These are phyloP conservation scores for Podaxis rugospora DNA, from an alignment of 768 basidiomycete species.

Conservation along the genomic window DNA sequence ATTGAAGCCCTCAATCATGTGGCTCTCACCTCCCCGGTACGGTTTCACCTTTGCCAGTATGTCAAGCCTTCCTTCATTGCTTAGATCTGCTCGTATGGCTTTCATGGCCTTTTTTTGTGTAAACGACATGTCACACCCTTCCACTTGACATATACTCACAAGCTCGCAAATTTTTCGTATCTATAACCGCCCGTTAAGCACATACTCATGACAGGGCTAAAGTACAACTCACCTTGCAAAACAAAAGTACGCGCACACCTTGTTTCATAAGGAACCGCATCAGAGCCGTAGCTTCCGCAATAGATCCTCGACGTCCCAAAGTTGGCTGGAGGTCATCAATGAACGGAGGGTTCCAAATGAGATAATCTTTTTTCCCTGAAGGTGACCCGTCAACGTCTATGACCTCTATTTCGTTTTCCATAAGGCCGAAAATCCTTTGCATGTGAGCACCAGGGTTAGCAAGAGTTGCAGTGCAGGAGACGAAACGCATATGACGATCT, in stretches of 20 bases:
- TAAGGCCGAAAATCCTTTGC: conserved; percentile 68
- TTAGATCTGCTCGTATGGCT: conserved; percentile 63
- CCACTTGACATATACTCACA: conserved; percentile 32
- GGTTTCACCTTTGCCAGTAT: conserved; percentile 73
- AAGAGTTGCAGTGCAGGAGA: conserved; percentile 89
- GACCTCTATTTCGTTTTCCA: conserved; percentile 54
- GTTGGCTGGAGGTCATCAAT: conserved; percentile 50
- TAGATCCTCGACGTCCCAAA: conserved; percentile 51
- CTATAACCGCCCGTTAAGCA: conserved; percentile 31
- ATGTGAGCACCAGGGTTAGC: conserved; percentile 73
- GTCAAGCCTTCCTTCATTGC: conserved; percentile 71
- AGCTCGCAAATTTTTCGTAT: conserved; percentile 80
- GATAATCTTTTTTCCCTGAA: conserved; percentile 70
- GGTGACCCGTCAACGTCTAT: conserved; percentile 82
- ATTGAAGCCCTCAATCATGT: not conserved
- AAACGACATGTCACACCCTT: no score
- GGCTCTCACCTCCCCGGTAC: conserved; percentile 68
- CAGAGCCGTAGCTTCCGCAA: conserved; percentile 64
- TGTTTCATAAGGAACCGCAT: conserved; percentile 81
- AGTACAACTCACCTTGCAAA: conserved; percentile 61
- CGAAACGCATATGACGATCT: conserved; percentile 59
- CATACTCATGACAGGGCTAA: no score
- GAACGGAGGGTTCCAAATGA: conserved; percentile 72
- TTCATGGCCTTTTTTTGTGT: conserved; percentile 62
- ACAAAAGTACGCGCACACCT: conserved; percentile 80